Evolutionary conservation across 1,284 basidiomycete species (phyloP).

Genomic region (Earliella scabrosa): DNA sequence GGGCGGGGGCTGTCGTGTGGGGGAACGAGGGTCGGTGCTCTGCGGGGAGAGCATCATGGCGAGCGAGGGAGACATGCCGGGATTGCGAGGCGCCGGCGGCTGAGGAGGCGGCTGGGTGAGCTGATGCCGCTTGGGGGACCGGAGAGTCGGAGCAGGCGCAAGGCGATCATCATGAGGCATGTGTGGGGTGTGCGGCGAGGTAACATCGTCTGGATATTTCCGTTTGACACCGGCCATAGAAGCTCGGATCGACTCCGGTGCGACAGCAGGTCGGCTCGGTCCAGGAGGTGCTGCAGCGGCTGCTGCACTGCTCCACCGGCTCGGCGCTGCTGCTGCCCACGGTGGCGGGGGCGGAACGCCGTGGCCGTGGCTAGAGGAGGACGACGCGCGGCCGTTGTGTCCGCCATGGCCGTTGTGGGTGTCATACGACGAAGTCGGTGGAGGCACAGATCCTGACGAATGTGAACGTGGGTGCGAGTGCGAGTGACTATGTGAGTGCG

Average conservation of each 20-base stretch:
- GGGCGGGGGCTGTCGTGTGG: constrained; percentile 25
- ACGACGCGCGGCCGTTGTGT: constrained; percentile 6
- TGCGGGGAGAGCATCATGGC: constrained; percentile 39
- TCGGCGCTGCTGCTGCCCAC: constrained; percentile 65
- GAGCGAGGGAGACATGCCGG: constrained; percentile 36
- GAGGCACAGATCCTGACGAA: constrained; percentile 12
- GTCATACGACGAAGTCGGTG: constrained; percentile 41
- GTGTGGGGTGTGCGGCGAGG: constrained; percentile 24
- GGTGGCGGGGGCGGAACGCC: constrained; percentile 65
- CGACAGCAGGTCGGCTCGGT: constrained; percentile 17
- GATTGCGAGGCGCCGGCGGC: constrained; percentile 15
- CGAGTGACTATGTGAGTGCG: constrained; percentile 30
- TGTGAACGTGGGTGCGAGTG: background rate
- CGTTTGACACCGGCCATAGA: constrained; percentile 36
- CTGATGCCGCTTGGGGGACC: constrained; percentile 30
- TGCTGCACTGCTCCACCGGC: constrained; percentile 43
- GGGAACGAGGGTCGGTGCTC: constrained; percentile 25
- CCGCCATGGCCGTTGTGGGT: background rate
- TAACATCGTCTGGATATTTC: constrained; percentile 46
- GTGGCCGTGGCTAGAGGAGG: constrained; percentile 37
- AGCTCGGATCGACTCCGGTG: constrained; percentile 23
- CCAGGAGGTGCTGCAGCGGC: constrained; percentile 35
- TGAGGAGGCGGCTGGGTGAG: constrained; percentile 26
- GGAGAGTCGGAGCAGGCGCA: constrained; percentile 23
- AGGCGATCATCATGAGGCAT: constrained; percentile 24